Evolutionary conservation across 129 eudicot genomes (phyloP).

Genomic region (Logfia minima): DNA sequence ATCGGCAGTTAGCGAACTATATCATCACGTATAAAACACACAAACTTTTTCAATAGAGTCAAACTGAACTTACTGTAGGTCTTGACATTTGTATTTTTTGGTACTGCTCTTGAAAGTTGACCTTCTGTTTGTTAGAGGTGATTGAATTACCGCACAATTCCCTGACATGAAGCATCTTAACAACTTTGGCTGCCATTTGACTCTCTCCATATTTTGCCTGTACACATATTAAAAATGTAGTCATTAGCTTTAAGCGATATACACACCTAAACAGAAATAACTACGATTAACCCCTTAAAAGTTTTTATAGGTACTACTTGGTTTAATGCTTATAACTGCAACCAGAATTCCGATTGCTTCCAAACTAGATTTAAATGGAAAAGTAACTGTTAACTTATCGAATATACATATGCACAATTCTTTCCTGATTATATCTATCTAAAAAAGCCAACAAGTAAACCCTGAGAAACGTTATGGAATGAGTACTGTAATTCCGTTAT

Average conservation of each 20-base stretch:
- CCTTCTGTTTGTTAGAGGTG: slow-evolving; percentile 41
- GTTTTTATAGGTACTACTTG: no score
- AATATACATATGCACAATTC: no score
- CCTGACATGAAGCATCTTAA: slow-evolving; percentile 57
- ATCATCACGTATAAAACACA: not conserved
- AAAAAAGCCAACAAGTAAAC: not conserved
- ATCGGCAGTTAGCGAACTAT: no score
- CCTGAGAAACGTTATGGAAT: not conserved
- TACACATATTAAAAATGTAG: slow-evolving; percentile 24
- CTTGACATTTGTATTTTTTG: slow-evolving; percentile 50
- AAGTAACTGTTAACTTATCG: no score
- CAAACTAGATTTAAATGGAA: not conserved
- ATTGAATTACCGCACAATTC: slow-evolving; percentile 68
- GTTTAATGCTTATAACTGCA: no score
- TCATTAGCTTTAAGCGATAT: slow-evolving; percentile 13
- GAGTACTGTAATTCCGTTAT: no score
- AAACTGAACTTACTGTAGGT: slow-evolving; percentile 38
- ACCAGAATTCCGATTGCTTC: not conserved
- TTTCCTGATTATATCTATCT: no score
- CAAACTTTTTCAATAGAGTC: not conserved
- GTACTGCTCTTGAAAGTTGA: slow-evolving; percentile 62
- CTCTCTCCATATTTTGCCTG: slow-evolving; percentile 8
- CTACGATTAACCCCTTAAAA: not conserved
- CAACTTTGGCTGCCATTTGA: slow-evolving; percentile 25
- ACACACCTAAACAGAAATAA: not conserved